Percentiles rank a stretch among this genome's conserved stretches.
phyloP scores from a whole-genome alignment of 768 basidiomycete species.

The Termitomyces titanicus region DNA sequence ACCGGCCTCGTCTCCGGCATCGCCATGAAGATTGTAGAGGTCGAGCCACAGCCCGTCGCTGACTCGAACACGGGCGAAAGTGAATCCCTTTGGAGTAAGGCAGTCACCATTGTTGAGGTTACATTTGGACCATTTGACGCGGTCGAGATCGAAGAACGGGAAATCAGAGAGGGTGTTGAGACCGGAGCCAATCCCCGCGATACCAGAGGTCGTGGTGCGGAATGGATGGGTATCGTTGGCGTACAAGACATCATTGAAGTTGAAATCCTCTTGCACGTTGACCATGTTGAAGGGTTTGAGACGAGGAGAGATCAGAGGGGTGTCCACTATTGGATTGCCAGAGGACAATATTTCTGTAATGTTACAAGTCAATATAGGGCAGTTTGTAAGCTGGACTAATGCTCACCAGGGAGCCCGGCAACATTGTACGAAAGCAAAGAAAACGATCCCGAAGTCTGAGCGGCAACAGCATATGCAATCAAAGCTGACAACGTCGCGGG shows the following conservation, averaged over 20 bases:
- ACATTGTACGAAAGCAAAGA: conserved; percentile 29
- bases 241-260: conserved; percentile 33
- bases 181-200: conserved; percentile 30
- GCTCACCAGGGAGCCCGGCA: conserved; percentile 30
- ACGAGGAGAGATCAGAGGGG: conserved; percentile 28
- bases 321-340: conserved; percentile 24
- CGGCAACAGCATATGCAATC: conserved; percentile 9
- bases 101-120: conserved; percentile 29
- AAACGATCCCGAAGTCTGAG: conserved; percentile 22
- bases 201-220: conserved; percentile 35
- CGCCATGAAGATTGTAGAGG: conserved; percentile 35
- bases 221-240: conserved; percentile 30
- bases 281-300: conserved; percentile 28
- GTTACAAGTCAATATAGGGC: not conserved
- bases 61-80: conserved; percentile 28
- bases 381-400: not conserved
- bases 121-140: conserved; percentile 27
- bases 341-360: conserved; percentile 24
- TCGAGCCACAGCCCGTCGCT: conserved; percentile 31
- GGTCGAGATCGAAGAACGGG: conserved; percentile 28
- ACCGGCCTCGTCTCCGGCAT: conserved; percentile 30
- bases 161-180: conserved; percentile 35
- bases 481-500: not conserved
- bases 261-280: conserved; percentile 36
- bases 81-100: conserved; percentile 37